Base-by-base conservation (phyloP, 345 rosid genomes). In the Brassica cretica region DNA sequence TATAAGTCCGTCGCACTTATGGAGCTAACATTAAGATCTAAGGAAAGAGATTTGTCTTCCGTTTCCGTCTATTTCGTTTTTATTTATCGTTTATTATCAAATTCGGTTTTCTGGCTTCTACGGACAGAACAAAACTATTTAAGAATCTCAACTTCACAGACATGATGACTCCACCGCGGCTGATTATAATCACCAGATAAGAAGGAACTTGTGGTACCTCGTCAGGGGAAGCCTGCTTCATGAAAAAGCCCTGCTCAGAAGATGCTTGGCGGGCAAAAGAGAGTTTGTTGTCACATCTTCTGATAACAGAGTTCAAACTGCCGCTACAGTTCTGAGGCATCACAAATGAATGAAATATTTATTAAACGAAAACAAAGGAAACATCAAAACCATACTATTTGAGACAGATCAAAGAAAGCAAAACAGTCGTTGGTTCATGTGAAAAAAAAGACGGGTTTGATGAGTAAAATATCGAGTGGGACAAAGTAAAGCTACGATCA, bases 311-410 rank as follows among this genome's bases (percentile, higher is more conserved):
- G 78, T 86, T 91, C 55, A 91, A 86, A 68, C 88, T 82, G 68
- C 89, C 76, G 68, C 93, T 89, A 76, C 98, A 93, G 78, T 88
- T 89, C 98, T 93, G 88, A 35, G 64, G 68, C 62, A 78, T 59
- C 33, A 66, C 53, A 46, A 12, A 37, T 8, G 10, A 37, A 35
- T 8, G 2, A 37, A 37, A 37, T 2, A 37, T 9, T 37, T 37
- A 37, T 2, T 41, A 41, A 41, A 41, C 5, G n/a, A 33, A 32
- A 4, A 32, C 35, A 32, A 32, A 32, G 0, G 0, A 33, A 33
- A 33, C 37, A 33, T 0, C 37, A 33, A 0, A 33, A 33, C 37
- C 37, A 33, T 1, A 33, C 37, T 18, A 58, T 33, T 16, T 24
- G 33, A 9, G 67, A 14, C 33, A 25, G 71, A 58, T 11, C 63